Evolutionary conservation across 179 eudicot genomes (phyloP), one percentile per base, ranked within the genome.

Genomic region (Corrigiola litoralis): DNA sequence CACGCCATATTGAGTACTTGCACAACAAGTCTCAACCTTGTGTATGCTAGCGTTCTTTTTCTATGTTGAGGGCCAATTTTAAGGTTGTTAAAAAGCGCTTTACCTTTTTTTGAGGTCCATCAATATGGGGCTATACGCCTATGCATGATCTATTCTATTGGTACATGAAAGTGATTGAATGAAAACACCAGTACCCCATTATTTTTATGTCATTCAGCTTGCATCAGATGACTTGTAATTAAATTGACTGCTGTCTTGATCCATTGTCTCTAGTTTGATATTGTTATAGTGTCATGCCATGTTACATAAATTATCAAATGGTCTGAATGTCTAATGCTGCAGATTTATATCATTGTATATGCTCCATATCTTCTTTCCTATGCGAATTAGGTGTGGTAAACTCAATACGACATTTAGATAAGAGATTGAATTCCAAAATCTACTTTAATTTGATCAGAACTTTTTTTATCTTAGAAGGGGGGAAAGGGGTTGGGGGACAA

Each of bases 11-110:
- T 25, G 34, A 51, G 33, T 51, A 51, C 33, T 51, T 51, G 34
- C 27, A 12, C 16, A 27, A 51, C n/a, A 27, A 51, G 56, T 17
- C 17, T 51, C 1, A 9, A 27, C 5, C 56, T 51, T 51, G 6
- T 18, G 27, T 18, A 27, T 47, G 58, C 36, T 28, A 9, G 68
- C 18, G 32, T 45, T 10, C 50, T 40, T 54, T 29, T 42, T 55
- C 31, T 20, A 66, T 29, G 24, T 55, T 36, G 24, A 54, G 45
- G 10, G n/a, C n/a, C 44, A 54, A 66, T 6, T 29, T 55, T 66
- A 66, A 66, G 70, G 54, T 41, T 54, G 70, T 66, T 66, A 12
- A 5, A 55, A 29, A 55, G 29, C 49, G 50, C 14, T 20, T 31
- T 54, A 17, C 24, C 36, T 21, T 25, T 52, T 48, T 38, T 28